Evolutionary conservation across 192 early-diverging fungal species (phyloP), one percentile per base, ranked within the genome.

Genomic region (Thamnidium elegans): DNA sequence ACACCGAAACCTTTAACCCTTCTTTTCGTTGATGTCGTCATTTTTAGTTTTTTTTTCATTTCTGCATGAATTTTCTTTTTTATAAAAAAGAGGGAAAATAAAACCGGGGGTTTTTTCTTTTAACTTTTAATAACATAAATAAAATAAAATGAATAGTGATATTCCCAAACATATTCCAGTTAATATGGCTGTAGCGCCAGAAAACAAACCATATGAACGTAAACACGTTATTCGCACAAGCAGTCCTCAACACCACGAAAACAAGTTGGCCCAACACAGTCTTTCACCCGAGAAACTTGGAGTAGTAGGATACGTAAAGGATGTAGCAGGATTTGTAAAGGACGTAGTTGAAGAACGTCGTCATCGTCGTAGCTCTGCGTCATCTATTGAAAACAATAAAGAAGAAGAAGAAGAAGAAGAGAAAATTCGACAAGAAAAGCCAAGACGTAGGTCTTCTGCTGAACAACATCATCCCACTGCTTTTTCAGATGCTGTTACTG

Each of bases 241-340:
- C 26, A 47, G 8, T 17, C 7, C 7, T 32, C 20, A 6, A 47
- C 45, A 58, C 10, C 19, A 42, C n/a, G 43, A 21, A 51, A 65
- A 13, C 26, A 46, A 46, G 26, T 20, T 59, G 31, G 31, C 51
- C 19, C 62, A 70, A 20, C 73, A 76, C 30, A 68, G 59, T 7
- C 63, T 76, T 19, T 71, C 69, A 15, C 74, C 74, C 3, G 74
- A 76, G 55, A 71, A 76, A 50, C 46, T 76, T 3, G 74, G 74
- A 19, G 66, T 76, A 5, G 63, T 59, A 11, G 74, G 74, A 19
- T 76, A 76, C 55, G 69, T 76, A 14, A 67, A 65, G 64, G 74
- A 76, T 56, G 74, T 76, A 7, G 74, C 65, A 43, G 69, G 69
- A 1, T 76, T 76, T 60, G 66, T 76, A 13, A 67, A 59, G 11